Conservation (phyloP, 2,329 filamentous ascomycete genomes). For the Ascochyta clinopodiicola region DNA sequence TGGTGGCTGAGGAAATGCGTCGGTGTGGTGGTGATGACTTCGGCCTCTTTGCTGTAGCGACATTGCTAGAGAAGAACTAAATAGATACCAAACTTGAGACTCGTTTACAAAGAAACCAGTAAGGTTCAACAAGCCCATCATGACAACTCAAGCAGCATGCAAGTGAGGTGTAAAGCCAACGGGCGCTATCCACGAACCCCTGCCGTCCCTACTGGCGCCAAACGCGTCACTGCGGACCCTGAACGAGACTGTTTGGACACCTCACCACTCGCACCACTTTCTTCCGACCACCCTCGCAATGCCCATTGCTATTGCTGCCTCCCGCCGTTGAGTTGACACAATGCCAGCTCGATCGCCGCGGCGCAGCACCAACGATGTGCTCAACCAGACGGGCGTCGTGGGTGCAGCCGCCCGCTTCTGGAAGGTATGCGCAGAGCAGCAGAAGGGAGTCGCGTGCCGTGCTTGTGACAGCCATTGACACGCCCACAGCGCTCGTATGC, state of each 20-base stretch:
- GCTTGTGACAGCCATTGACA: neutral
- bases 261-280: neutral
- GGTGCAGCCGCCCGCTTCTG: slow-evolving; percentile 60
- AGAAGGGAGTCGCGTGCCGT: slow-evolving; percentile 10
- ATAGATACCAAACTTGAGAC: neutral
- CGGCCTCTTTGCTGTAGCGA: neutral
- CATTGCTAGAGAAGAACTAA: no score
- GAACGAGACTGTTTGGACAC: slow-evolving; percentile 17
- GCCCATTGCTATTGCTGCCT: slow-evolving; percentile 34
- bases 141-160: neutral
- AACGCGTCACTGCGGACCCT: slow-evolving; percentile 29
- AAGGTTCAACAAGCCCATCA: no score
- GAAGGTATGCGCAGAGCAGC: slow-evolving; percentile 42
- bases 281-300: slow-evolving; percentile 14
- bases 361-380: slow-evolving; percentile 33
- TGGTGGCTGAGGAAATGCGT: neutral
- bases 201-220: slow-evolving; percentile 1
- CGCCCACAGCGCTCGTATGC: slow-evolving; percentile 75
- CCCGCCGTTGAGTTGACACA: slow-evolving; percentile 6
- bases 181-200: neutral
- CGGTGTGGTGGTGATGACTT: neutral
- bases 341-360: slow-evolving; percentile 42
- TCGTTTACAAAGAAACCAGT: no score
- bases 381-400: slow-evolving; percentile 49
- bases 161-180: neutral